These are phyloP conservation scores for Fomitopsis serialis DNA, from an alignment of 768 basidiomycete genomes.

Conservation along the genomic window DNA sequence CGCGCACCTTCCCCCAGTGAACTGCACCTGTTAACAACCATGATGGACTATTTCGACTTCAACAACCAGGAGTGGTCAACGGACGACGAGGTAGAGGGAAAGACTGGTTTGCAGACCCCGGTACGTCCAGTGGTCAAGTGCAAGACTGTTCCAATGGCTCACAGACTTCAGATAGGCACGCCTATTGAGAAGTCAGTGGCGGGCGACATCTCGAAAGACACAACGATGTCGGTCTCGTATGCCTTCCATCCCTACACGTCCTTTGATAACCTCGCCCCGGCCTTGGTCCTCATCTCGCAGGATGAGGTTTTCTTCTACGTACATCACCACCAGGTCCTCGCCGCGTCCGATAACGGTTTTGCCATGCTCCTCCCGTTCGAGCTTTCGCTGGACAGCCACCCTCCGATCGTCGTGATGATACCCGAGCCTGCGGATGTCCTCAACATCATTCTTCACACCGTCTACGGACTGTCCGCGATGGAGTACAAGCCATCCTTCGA, in stretches of 20 bases:
- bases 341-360: slow-evolving; percentile 59
- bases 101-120: too few species aligned
- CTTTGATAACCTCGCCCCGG: slow-evolving; percentile 44
- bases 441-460: slow-evolving; percentile 65
- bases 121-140: too few species aligned
- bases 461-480: slow-evolving; percentile 66
- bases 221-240: slow-evolving; percentile 56
- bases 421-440: slow-evolving; percentile 55
- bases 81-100: too few species aligned
- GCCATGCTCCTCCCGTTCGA: slow-evolving; percentile 36
- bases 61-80: too few species aligned
- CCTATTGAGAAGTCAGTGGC: too few species aligned
- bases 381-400: slow-evolving; percentile 6
- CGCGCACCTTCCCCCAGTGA: too few species aligned
- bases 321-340: slow-evolving; percentile 51
- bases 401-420: slow-evolving; percentile 46
- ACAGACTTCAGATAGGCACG: too few species aligned
- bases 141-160: too few species aligned
- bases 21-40: too few species aligned
- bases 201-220: too few species aligned
- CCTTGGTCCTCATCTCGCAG: slow-evolving; percentile 57
- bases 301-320: slow-evolving; percentile 83
- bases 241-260: slow-evolving; percentile 67
- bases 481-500: slow-evolving; percentile 67
- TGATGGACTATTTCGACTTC: too few species aligned